phyloP scores from a whole-genome alignment of 2,329 filamentous ascomycete genomes.

The Metarhizium robertsii region DNA sequence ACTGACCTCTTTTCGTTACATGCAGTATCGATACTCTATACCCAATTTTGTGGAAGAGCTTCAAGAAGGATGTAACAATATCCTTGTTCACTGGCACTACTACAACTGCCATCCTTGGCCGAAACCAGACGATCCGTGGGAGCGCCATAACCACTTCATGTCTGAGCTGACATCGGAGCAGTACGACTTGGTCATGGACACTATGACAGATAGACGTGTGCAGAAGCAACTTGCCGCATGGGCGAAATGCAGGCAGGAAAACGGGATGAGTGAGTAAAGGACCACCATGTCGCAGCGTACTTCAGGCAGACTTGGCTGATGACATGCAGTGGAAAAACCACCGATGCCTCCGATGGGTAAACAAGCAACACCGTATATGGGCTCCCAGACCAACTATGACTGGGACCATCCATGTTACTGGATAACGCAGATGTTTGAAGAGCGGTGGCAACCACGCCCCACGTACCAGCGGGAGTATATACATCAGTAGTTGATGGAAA shows the following conservation, averaged over 20 bases:
- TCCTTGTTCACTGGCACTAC: constrained; percentile 42
- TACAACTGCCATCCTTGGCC: constrained; percentile 29
- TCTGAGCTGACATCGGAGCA: constrained; percentile 22
- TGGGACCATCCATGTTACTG: constrained; percentile 36
- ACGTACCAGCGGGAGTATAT: constrained; percentile 19
- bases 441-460: constrained; percentile 26
- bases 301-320: background rate
- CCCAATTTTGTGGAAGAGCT: constrained; percentile 31
- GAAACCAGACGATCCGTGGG: constrained; percentile 15
- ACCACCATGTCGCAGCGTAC: background rate
- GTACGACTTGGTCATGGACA: constrained; percentile 21
- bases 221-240: constrained; percentile 17
- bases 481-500: background rate
- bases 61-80: constrained; percentile 34
- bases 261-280: constrained; percentile 13
- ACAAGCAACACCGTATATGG: constrained; percentile 11
- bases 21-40: constrained; percentile 28
- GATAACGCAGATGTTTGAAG: constrained; percentile 35
- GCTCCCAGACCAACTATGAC: constrained; percentile 15
- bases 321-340: background rate
- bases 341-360: background rate
- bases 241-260: constrained; percentile 14
- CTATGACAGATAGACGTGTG: constrained; percentile 14
- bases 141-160: constrained; percentile 17
- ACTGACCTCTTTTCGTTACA: background rate